Base-by-base conservation (phyloP, 768 basidiomycete genomes). In the Auricularia auricula-judae region DNA sequence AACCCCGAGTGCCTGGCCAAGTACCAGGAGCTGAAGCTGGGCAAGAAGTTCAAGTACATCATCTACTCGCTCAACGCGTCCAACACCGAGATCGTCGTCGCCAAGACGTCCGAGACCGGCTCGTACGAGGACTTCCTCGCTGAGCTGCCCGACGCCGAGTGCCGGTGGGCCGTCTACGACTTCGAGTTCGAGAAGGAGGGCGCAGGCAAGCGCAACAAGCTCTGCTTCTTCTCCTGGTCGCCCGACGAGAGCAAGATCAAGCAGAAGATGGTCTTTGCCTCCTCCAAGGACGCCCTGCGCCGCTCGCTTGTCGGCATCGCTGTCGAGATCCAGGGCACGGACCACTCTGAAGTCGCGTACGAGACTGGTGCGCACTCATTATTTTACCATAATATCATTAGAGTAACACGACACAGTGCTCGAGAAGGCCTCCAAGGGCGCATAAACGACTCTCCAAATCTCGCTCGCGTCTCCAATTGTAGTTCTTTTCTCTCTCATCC, bases 121-220 rank as follows among this genome's bases (percentile, higher is more conserved):
- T 72, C 79, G 21, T 98, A 91, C 75, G 88, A 93, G 0, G 80
- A 81, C 0, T 98, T 98, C 73, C 53, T 92, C 61, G 73, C 43
- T 1, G 84, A 87, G 69, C 80, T 98, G 64, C 93, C 95, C 1
- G 83, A 87, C 72, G 70, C 70, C 35, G 83, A 88, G 66, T 91
- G 89, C 72, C 80, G 89, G 76, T 99, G 86, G 84, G 95, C 89
- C n/a, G 82, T 98, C 29, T 96, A 93, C 71, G 94, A 98, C 74
- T 87, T 95, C 67, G 87, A 91, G 69, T 98, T 81, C 70, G 82
- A 87, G 78, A 84, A 81, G 72, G 86, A 81, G 64, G 88, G 80
- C 39, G 82, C 78, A 62, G 89, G 89, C 43, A 86, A 82, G 77
- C 83, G 94, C 76, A 93, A 86, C 80, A 98, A 97, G 80, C 79